phyloP scores from a whole-genome alignment of 2,329 filamentous ascomycete genomes.

The Leptodontidium sp. region DNA sequence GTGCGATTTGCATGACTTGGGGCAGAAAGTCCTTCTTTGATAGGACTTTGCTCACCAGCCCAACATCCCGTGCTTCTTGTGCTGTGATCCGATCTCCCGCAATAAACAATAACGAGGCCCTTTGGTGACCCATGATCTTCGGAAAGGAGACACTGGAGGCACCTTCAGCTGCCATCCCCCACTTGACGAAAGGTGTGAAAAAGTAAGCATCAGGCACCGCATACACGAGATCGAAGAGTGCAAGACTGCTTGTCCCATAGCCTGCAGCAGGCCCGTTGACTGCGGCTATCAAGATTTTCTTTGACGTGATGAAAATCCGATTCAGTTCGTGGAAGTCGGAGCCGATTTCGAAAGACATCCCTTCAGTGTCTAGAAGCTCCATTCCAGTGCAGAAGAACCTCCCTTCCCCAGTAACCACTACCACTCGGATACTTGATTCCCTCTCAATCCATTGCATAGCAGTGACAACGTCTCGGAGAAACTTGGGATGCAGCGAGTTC shows the following conservation, averaged over 20 bases:
- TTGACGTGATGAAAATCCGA: conserved; percentile 34
- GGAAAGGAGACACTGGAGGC: conserved; percentile 39
- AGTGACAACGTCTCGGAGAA: conserved; percentile 33
- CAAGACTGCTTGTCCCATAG: conserved; percentile 39
- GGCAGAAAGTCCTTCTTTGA: conserved; percentile 33
- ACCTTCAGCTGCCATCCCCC: conserved; percentile 39
- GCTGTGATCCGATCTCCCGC: conserved; percentile 38
- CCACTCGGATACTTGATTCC: conserved; percentile 31
- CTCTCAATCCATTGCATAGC: conserved; percentile 35
- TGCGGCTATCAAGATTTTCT: conserved; percentile 41
- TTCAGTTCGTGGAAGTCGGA: conserved; percentile 39
- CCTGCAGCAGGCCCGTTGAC: conserved; percentile 41
- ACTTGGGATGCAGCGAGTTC: conserved; percentile 36
- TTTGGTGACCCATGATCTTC: conserved; percentile 40
- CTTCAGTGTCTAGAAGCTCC: conserved; percentile 35
- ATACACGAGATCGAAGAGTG: conserved; percentile 41
- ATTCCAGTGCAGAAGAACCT: conserved; percentile 40
- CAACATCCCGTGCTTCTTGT: conserved; percentile 30
- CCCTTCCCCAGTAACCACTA: conserved; percentile 39
- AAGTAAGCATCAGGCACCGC: conserved; percentile 40
- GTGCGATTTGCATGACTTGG: conserved; percentile 32
- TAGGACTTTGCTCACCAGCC: conserved; percentile 39
- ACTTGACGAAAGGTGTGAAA: conserved; percentile 42
- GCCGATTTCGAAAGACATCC: conserved; percentile 28
- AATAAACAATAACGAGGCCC: conserved; percentile 36